Evolutionary conservation across 495 filamentous ascomycete species (phyloP), one percentile per base, ranked within the genome.

Genomic region (Coniosporium apollinis): DNA sequence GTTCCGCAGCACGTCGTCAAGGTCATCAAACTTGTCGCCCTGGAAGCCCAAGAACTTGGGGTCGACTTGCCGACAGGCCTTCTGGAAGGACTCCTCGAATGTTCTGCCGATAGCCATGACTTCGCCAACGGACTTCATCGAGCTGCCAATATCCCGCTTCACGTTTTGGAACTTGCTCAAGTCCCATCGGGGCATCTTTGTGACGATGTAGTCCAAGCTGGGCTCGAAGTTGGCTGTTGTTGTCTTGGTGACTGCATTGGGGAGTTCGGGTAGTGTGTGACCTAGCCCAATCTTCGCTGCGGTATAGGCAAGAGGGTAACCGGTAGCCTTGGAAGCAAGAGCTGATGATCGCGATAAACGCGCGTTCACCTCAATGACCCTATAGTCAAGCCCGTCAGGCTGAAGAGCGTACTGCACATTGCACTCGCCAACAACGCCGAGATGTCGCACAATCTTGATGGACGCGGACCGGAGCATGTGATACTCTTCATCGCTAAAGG

Each of bases 181-280:
- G 65, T 94, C 87, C 87, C 87, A 97, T 26, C 89, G 69, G 48
- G 87, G 87, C 47, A 97, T 97, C 66, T 97, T 97, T 42, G 85
- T 94, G 40, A 97, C 87, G 43, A 97, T 78, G 53, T 96, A 96
- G 53, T 96, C 87, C 36, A 96, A 67, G 43, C 83, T 92, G 24
- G 87, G 87, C 55, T 96, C 87, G 57, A 96, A 97, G 65, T 97
- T 97, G 50, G 87, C 87, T 8, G 89, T 97, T 13, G 87, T 96
- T 14, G 87, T 96, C 68, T 92, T 93, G 22, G 87, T 96, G 25
- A 96, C 89, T 37, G 87, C 86, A 49, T 96, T 96, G 45, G 89
- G 87, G 16, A 96, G 68, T 61, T 96, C 85, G 28, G 87, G 87
- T 16, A 96, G 67, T 45, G 74, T 92, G 61, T 96, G 85, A 14